These are phyloP conservation scores for Crucibulum laeve DNA, from an alignment of 768 basidiomycete species.

Conservation along the genomic window DNA sequence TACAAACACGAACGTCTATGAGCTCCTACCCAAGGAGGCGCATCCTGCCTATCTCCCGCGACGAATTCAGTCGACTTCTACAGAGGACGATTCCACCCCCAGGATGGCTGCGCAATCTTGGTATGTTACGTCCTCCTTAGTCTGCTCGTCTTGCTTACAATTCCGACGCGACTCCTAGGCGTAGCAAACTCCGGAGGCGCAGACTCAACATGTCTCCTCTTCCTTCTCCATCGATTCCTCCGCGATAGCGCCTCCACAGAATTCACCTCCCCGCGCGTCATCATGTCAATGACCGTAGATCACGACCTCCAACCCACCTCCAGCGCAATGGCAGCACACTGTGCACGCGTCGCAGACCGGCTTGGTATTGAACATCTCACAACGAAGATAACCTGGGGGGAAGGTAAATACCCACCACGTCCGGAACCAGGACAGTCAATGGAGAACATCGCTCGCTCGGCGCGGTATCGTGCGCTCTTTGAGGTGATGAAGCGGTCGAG, in stretches of 20 bases:
- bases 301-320: slow-evolving; percentile 67
- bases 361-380: slow-evolving; percentile 45
- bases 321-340: slow-evolving; percentile 46
- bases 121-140: neutral
- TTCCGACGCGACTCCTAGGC: slow-evolving; percentile 45
- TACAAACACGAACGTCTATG: no score
- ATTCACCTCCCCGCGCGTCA: slow-evolving; percentile 6
- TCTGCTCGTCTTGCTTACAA: neutral
- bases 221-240: slow-evolving; percentile 51
- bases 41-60: no score
- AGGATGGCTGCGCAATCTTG: neutral
- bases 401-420: slow-evolving; percentile 40
- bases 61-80: neutral
- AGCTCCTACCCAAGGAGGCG: no score
- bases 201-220: slow-evolving; percentile 78
- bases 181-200: slow-evolving; percentile 81
- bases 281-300: slow-evolving; percentile 65
- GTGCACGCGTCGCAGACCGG: slow-evolving; percentile 33
- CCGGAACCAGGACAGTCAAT: slow-evolving; percentile 37
- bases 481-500: slow-evolving; percentile 31
- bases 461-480: slow-evolving; percentile 42
- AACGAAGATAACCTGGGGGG: slow-evolving; percentile 54
- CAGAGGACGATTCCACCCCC: neutral
- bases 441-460: slow-evolving; percentile 55
- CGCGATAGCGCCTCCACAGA: slow-evolving; percentile 10